Evolutionary conservation across 1,139 yeast species (phyloP), one percentile per base, ranked within the genome.

Genomic region (Geotrichum australiense): DNA sequence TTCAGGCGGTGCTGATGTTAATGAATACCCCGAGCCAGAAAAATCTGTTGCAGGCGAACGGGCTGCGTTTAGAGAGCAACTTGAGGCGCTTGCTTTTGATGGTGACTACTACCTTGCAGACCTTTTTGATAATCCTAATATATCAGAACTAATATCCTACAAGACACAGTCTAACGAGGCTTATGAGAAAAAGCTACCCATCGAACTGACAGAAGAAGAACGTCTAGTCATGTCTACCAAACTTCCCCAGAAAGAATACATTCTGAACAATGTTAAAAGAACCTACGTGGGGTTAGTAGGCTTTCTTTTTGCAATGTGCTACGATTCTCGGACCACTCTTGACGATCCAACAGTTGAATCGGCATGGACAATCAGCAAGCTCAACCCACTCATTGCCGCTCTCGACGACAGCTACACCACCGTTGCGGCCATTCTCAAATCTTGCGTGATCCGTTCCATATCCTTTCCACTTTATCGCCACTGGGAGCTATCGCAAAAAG

Each of bases 41-140:
- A 68, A 69, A 31, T 64, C 77, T 5, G 62, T 66, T 1, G 65
- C 74, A 0, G 67, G 68, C 31, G 83, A 78, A 36, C 65, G 95
- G 35, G 69, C 76, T 10, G 65, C 72, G 49, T 87, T 81, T 53
- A 64, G 96, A 46, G 59, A 78, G 11, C 71, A 75, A 33, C 75
- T 74, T 44, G 96, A 89, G 54, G 78, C 80, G 48, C 72, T 76
- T 46, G 80, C 83, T 52, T 91, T 91, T 55, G 96, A 87, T 57
- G 78, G 85, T 1, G 96, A 85, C 50, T 85, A 84, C 58, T 89
- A 89, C 57, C 81, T 91, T 11, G 84, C 94, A 3, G 97, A 91
- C 57, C 78, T 75, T 47, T 72, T 83, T 59, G 80, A 81, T 20
- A 57, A 61, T 35, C 58, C 55, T 1, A 54, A 68, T 33, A 75